Conservation (phyloP, 257 asterid species). For the Agastache rugosa region DNA sequence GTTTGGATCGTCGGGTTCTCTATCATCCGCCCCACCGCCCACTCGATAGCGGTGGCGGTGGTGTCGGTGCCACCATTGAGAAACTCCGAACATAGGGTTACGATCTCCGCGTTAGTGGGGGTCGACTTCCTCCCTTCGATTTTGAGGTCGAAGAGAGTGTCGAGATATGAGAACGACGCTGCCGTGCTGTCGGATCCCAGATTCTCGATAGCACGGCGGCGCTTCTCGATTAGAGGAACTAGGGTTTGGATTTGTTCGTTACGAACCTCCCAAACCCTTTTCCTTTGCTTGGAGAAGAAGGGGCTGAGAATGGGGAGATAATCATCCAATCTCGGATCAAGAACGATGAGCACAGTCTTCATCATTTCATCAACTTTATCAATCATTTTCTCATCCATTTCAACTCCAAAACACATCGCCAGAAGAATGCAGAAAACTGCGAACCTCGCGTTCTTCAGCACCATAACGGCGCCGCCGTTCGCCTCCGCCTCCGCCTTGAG, state of each 20-base stretch:
- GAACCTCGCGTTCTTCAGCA: slow-evolving; percentile 69
- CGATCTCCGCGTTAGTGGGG: slow-evolving; percentile 67
- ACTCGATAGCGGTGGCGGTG: slow-evolving; percentile 84
- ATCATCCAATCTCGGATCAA: slow-evolving; percentile 88
- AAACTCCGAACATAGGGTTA: slow-evolving; percentile 81
- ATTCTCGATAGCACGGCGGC: slow-evolving; percentile 56
- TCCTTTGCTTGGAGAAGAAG: slow-evolving; percentile 71
- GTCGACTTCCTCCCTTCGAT: slow-evolving; percentile 72
- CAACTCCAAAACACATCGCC: slow-evolving; percentile 83
- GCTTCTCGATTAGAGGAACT: slow-evolving; percentile 65
- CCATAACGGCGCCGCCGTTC: slow-evolving; percentile 68
- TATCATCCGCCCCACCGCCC: slow-evolving; percentile 82
- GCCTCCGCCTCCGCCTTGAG: slow-evolving; percentile 62
- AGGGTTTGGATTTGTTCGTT: slow-evolving; percentile 68
- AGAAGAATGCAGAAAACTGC: slow-evolving; percentile 73
- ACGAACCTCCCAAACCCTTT: slow-evolving; percentile 54
- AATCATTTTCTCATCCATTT: slow-evolving; percentile 71
- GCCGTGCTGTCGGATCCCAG: slow-evolving; percentile 62
- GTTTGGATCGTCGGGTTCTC: slow-evolving; percentile 70
- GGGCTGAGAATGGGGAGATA: slow-evolving; percentile 75
- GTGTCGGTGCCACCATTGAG: slow-evolving; percentile 96
- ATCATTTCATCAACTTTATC: slow-evolving; percentile 68
- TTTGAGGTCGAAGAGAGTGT: slow-evolving; percentile 73
- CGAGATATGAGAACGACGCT: slow-evolving; percentile 73
- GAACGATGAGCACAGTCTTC: slow-evolving; percentile 67